Evolutionary conservation across 306 rosid species (phyloP).

Genomic region (Begonia loranthoides): DNA sequence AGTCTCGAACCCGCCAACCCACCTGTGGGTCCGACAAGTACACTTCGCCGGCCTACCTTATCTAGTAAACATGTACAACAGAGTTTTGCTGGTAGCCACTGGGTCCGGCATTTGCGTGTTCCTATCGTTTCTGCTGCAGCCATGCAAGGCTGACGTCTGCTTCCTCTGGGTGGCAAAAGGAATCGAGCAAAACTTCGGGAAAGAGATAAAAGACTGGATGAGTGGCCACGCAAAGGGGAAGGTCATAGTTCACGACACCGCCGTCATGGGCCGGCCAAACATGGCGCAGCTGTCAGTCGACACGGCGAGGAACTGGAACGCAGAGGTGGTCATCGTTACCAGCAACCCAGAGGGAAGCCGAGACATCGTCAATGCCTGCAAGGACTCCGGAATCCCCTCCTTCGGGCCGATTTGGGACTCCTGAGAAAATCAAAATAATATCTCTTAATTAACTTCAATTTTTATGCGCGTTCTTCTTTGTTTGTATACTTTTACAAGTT

Average conservation of each 20-base stretch:
- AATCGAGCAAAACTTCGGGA: conserved; percentile 51
- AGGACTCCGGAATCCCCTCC: conserved; percentile 24
- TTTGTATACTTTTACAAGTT: too few species aligned
- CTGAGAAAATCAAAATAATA: neutral
- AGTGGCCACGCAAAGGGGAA: conserved; percentile 27
- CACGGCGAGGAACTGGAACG: conserved; percentile 36
- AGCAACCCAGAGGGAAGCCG: conserved; percentile 64
- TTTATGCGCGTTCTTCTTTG: too few species aligned
- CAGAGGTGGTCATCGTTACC: conserved; percentile 56
- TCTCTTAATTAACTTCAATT: too few species aligned
- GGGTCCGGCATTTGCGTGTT: conserved; percentile 69
- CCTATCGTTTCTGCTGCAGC: conserved; percentile 49
- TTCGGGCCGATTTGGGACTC: conserved; percentile 59
- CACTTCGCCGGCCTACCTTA: conserved; percentile 57
- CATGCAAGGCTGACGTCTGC: conserved; percentile 25
- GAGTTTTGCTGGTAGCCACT: conserved; percentile 50
- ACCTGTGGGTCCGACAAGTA: conserved; percentile 36
- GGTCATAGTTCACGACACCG: conserved; percentile 50
- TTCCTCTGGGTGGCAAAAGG: conserved; percentile 63
- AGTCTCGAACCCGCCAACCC: conserved; percentile 33
- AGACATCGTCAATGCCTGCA: conserved; percentile 42
- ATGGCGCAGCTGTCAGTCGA: conserved; percentile 38
- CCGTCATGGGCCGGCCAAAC: conserved; percentile 47
- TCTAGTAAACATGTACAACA: conserved; percentile 39
- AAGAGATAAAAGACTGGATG: conserved; percentile 29